Percentiles rank a stretch among this genome's conserved stretches.
phyloP scores from a whole-genome alignment of 176 grass and related monocot genomes.

The Phragmites australis region DNA sequence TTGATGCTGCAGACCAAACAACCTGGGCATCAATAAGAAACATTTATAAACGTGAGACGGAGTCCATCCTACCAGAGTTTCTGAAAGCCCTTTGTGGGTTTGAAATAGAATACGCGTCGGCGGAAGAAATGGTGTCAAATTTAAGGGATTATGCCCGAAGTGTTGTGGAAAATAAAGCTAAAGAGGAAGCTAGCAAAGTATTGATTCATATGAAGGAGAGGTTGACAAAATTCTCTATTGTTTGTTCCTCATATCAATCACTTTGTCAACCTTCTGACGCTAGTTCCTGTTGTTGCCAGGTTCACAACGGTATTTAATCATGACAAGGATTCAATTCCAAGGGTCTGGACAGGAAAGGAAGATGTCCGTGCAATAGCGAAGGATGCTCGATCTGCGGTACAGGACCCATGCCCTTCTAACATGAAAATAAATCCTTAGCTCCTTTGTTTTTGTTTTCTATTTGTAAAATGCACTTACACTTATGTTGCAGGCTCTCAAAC shows the following conservation, averaged over 20 bases:
- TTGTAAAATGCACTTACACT: conserved; percentile 31
- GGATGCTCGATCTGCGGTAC: conserved; percentile 81
- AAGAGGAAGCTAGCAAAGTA: conserved; percentile 85
- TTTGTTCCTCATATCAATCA: background rate
- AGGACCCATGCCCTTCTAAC: conserved; percentile 9
- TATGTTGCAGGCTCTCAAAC: conserved; percentile 82
- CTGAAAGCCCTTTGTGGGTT: conserved; percentile 64
- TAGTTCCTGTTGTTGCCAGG: conserved; percentile 43
- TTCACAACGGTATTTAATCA: conserved; percentile 87
- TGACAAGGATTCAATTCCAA: conserved; percentile 96
- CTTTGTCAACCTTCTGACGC: conserved; percentile 13
- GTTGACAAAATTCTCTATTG: conserved; percentile 42
- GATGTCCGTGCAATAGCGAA: conserved; percentile 86
- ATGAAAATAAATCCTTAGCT: background rate
- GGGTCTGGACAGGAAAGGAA: conserved; percentile 97
- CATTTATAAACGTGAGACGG: conserved; percentile 63
- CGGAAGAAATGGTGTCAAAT: conserved; percentile 60
- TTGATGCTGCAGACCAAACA: conserved; percentile 70
- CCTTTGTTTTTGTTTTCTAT: background rate
- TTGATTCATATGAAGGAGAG: conserved; percentile 98
- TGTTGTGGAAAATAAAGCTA: conserved; percentile 90
- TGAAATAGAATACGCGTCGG: conserved; percentile 66
- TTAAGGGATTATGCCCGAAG: conserved; percentile 65
- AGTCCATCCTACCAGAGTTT: conserved; percentile 58
- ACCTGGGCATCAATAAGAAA: conserved; percentile 84